Evolutionary conservation across 2,329 filamentous ascomycete species (phyloP).

Genomic region (Huntiella moniliformis): DNA sequence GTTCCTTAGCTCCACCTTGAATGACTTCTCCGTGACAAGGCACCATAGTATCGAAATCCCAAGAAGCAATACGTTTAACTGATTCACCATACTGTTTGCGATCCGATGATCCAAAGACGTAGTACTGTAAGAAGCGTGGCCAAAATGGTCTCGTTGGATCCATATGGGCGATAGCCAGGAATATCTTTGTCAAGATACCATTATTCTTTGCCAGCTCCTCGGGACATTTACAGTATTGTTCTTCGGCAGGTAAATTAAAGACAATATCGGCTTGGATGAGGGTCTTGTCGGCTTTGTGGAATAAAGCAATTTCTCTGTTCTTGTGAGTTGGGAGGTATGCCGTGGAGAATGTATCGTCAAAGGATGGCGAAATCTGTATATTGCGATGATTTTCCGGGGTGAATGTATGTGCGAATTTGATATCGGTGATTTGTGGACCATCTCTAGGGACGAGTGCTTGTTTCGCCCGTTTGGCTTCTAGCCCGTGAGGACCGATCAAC

Average conservation of each 20-base stretch:
- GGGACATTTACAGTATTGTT: conserved; percentile 54
- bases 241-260: conserved; percentile 74
- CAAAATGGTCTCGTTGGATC: conserved; percentile 28
- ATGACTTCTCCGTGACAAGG: conserved; percentile 90
- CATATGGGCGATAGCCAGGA: conserved; percentile 39
- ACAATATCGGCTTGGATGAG: conserved; percentile 79
- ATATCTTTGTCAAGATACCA: conserved; percentile 24
- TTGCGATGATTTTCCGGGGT: conserved; percentile 33
- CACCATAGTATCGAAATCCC: conserved; percentile 73
- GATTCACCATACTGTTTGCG: conserved; percentile 23
- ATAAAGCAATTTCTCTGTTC: conserved; percentile 78
- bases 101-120: conserved; percentile 20
- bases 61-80: conserved; percentile 47
- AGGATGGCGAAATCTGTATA: conserved; percentile 49
- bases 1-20: conserved; percentile 50
- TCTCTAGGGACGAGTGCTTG: conserved; percentile 21
- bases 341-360: conserved; percentile 69
- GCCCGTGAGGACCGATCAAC: conserved; percentile 64
- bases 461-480: conserved; percentile 61
- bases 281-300: conserved; percentile 59
- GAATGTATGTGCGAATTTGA: conserved; percentile 50
- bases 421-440: conserved; percentile 24
- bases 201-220: not conserved
- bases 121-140: conserved; percentile 72
- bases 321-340: conserved; percentile 65